A percentile compares a stretch with the other conserved stretches of the same genome.
Evolutionary conservation across 768 basidiomycete genomes (phyloP).

Genomic region (Auricularia auricula-judae): DNA sequence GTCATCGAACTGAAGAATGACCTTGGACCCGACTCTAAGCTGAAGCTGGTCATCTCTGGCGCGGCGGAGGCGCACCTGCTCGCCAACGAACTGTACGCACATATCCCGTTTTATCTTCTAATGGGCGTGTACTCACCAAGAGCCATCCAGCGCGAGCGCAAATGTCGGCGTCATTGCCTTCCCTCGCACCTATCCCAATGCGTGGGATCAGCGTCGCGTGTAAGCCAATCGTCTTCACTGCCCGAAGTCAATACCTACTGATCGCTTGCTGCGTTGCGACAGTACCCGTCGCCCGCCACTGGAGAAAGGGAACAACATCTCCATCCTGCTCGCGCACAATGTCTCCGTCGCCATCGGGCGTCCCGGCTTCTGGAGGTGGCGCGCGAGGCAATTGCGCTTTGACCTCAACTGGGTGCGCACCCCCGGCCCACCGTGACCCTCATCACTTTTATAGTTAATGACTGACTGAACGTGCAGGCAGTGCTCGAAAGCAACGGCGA

Average conservation of each 20-base stretch:
- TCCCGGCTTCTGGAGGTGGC: slow-evolving; percentile 44
- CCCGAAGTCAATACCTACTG: too few species aligned
- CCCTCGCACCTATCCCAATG: slow-evolving; percentile 56
- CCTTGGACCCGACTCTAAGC: slow-evolving; percentile 30
- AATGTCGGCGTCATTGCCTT: slow-evolving; percentile 59
- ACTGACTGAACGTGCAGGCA: slow-evolving; percentile 17
- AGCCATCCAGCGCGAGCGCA: slow-evolving; percentile 30
- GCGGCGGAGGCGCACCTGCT: slow-evolving; percentile 63
- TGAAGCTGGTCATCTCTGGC: slow-evolving; percentile 43
- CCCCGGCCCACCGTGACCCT: neutral
- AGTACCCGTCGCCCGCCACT: slow-evolving; percentile 26
- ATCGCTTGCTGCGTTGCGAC: too few species aligned
- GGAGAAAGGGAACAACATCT: slow-evolving; percentile 17
- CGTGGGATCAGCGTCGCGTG: slow-evolving; percentile 62
- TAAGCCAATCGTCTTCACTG: slow-evolving; percentile 19
- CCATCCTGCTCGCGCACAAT: slow-evolving; percentile 19
- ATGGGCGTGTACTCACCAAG: neutral
- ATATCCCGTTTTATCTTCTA: neutral
- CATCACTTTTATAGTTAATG: too few species aligned
- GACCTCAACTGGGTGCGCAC: slow-evolving; percentile 69
- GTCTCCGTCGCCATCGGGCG: slow-evolving; percentile 13
- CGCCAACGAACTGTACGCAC: slow-evolving; percentile 45
- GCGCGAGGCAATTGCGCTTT: slow-evolving; percentile 64
- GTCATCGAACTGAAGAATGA: slow-evolving; percentile 29
- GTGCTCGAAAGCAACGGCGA: slow-evolving; percentile 26